Base-by-base conservation (phyloP, 352 stramenopile genomes). In the Phytophthora pistaciae region DNA sequence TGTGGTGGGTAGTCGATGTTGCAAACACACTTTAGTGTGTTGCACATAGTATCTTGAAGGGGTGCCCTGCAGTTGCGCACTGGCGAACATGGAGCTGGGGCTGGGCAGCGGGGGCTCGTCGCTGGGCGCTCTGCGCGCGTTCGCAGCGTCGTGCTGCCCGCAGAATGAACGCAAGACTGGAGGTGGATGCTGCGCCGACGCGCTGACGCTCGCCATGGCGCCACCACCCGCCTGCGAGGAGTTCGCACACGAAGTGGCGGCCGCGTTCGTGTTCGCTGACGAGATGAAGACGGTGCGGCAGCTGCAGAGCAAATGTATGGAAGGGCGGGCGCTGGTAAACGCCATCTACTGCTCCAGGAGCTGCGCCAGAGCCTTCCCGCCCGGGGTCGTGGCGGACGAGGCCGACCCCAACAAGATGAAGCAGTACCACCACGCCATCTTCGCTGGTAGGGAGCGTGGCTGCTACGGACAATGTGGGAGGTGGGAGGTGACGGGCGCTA, bases 281-380 rank as follows among this genome's bases (percentile, higher is more conserved):
- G 84, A 94, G 50, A 87, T 90, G 74, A 83, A 87, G 61, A 76
- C 86, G 29, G 79, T 82, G 56, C 77, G 80, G 0, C 80, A 91
- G 58, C 62, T 92, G 18, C 80, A 90, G 50, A 48, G 9, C 16
- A 79, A 87, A 16, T 66, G 53, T 20, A 62, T 56, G 1, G 64
- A 89, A 29, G 87, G 82, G 0, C 18, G 52, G 18, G 38, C 48
- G 5, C 74, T 94, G 14, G 75, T 90, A 7, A 55, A 77, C 13
- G 65, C 77, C 23, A 66, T 92, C 36, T 94, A 94, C 68, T 87
- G 80, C 61, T 79, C 79, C 1, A 68, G 87, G 46, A 86, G 83
- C 64, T 92, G 85, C 55, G 79, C 84, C 6, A 73, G 77, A 42
- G 82, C 81, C 5, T 78, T 94, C 29, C 82, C 84, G 10, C 64